These are phyloP conservation scores for Fusarium oxysporum DNA, from an alignment of 2,329 filamentous ascomycete species.

Conservation along the genomic window DNA sequence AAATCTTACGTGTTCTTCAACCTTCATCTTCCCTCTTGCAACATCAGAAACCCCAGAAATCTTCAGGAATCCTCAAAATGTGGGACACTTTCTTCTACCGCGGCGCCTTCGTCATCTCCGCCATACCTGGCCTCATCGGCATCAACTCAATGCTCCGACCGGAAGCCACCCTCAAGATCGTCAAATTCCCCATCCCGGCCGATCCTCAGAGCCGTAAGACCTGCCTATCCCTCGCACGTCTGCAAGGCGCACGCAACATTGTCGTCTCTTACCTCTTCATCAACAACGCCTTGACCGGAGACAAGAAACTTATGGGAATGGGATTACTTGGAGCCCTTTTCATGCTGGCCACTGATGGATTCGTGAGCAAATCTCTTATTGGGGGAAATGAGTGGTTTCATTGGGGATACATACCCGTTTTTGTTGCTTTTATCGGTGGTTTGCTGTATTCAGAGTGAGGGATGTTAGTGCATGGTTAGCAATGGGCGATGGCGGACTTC, in stretches of 20 bases:
- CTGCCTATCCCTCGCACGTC: constrained; percentile 8
- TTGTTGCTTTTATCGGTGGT: neutral
- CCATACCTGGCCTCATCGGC: constrained; percentile 33
- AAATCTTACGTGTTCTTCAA: neutral
- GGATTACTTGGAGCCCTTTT: constrained; percentile 1
- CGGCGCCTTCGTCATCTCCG: constrained; percentile 19
- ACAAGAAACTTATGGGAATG: constrained; percentile 14
- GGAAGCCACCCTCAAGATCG: constrained; percentile 10
- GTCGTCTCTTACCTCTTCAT: constrained; percentile 33
- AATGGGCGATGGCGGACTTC: rapidly evolving
- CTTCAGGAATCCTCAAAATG: neutral
- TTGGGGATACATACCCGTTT: constrained; percentile 33
- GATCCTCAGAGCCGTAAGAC: constrained; percentile 23
- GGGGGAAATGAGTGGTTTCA: constrained; percentile 39
- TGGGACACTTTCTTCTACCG: constrained; percentile 27
- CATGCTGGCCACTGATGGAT: constrained; percentile 28
- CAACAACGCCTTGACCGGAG: constrained; percentile 24
- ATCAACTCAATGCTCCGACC: constrained; percentile 28
- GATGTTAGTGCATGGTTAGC: neutral
- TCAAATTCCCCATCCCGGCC: constrained; percentile 28
- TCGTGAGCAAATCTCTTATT: constrained; percentile 24
- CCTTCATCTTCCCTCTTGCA: neutral
- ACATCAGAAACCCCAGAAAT: neutral
- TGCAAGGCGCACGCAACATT: constrained; percentile 35
- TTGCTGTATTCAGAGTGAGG: constrained; percentile 4